phyloP scores from a whole-genome alignment of 352 stramenopile genomes.

The Aphanomyces astaci region DNA sequence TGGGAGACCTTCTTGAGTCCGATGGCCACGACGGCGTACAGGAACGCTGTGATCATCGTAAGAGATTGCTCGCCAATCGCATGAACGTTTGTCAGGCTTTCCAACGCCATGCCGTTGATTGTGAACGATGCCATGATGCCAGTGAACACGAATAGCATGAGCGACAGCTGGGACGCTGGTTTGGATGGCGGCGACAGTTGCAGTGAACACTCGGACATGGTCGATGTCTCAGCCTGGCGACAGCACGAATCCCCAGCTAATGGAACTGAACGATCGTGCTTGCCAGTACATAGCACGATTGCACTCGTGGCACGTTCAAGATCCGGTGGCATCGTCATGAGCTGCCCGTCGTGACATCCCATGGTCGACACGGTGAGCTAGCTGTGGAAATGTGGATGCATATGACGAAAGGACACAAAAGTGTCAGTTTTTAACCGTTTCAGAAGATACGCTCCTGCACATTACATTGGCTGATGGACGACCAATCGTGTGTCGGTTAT shows the following conservation, averaged over 20 bases:
- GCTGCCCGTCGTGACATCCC: neutral
- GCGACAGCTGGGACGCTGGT: neutral
- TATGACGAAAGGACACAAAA: too few species aligned
- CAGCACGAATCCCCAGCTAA: too few species aligned
- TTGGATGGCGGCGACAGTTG: neutral
- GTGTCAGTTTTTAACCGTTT: too few species aligned
- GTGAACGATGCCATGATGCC: slow-evolving; percentile 82
- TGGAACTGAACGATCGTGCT: neutral
- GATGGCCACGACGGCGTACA: slow-evolving; percentile 61
- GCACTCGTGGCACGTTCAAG: neutral
- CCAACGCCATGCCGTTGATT: slow-evolving; percentile 68
- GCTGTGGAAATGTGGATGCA: too few species aligned
- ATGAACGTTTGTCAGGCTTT: slow-evolving; percentile 78
- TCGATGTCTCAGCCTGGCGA: too few species aligned
- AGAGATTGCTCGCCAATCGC: slow-evolving; percentile 75
- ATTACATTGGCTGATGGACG: too few species aligned
- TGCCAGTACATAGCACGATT: neutral
- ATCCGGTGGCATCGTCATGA: neutral
- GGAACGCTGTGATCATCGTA: slow-evolving; percentile 73
- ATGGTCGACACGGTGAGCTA: too few species aligned
- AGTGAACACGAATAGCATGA: slow-evolving; percentile 60
- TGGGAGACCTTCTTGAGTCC: slow-evolving; percentile 46
- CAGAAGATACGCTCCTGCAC: too few species aligned
- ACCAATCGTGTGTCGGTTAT: too few species aligned
- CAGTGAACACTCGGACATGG: too few species aligned